A percentile compares a stretch with the other conserved stretches of the same genome.
phyloP scores from a whole-genome alignment of 208 protist species.

The Trypanosoma theileri region DNA sequence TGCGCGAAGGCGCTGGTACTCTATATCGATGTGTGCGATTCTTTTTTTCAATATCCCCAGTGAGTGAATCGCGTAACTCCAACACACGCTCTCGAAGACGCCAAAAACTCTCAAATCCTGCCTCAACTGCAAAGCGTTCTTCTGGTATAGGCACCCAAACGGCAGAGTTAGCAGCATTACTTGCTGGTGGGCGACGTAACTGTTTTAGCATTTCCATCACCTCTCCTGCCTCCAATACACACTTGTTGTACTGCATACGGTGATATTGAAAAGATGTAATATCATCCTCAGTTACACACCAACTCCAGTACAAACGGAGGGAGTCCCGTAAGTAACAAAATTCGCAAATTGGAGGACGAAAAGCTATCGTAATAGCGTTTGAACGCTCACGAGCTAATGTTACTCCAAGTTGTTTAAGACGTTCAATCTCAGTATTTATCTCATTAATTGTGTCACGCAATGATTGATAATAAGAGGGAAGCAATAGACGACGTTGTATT shows the following conservation, averaged over 20 bases:
- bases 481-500: conserved; percentile 47
- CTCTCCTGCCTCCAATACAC: conserved; percentile 32
- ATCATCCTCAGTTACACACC: conserved; percentile 69
- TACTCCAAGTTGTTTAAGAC: conserved; percentile 30
- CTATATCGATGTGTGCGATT: conserved; percentile 56
- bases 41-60: conserved; percentile 63
- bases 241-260: conserved; percentile 47
- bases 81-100: conserved; percentile 42
- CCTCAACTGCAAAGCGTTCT: conserved; percentile 36
- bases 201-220: conserved; percentile 37
- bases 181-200: conserved; percentile 39
- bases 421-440: conserved; percentile 51
- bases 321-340: conserved; percentile 64
- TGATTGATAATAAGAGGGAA: conserved; percentile 59
- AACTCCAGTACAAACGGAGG: conserved; percentile 62
- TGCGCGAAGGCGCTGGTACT: background rate
- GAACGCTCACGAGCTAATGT: background rate
- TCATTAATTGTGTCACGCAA: conserved; percentile 55
- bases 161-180: background rate
- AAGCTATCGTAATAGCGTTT: conserved; percentile 44
- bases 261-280: conserved; percentile 54
- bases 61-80: conserved; percentile 43
- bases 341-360: conserved; percentile 60
- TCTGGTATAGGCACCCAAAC: conserved; percentile 36
- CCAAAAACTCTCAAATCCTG: conserved; percentile 65